Base-by-base conservation (phyloP, 2,329 filamentous ascomycete species). In the Penicillium olsonii region DNA sequence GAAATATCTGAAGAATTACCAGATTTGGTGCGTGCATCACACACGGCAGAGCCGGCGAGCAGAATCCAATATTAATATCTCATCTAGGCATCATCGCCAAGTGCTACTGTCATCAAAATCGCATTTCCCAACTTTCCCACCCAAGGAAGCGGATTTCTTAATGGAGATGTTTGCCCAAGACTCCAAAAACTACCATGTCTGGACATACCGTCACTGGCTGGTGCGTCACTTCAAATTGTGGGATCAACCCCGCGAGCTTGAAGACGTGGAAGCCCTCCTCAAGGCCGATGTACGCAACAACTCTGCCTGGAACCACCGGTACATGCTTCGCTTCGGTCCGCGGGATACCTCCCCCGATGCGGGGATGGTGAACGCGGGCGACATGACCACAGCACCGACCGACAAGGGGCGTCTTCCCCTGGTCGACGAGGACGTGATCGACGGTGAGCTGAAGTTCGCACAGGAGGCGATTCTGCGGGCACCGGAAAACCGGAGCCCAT, bases 141-240 rank as follows among this genome's bases (percentile, higher is more conserved):
- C 77, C 4, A 82, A 81, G 3, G 94, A 99, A 73, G 78, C 80
- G 17, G 78, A 78, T 12, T 97, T 97, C 69, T 81, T 96, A 52
- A 81, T 79, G 51, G 73, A 79, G 39, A 97, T 99, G 82, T 85
- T 99, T 46, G 81, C 80, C 34, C 81, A 88, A 61, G 94, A 99
- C 68, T 84, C 87, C 42, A 99, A 99, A 75, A 99, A 99, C 76
- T 97, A 99, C 70, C 94, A 99, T 68, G 94, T 97, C 40, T 99
- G 94, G 94, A 90, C 87, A 47, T 99, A 97, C 75, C 82, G 94
- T 50, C 90, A 96, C 68, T 78, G 86, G 84, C 68, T 87, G 75
- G 78, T 96, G 71, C 80, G 83, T 57, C 75, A 81, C 42, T 84
- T 87, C 69, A 69, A 70, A 42, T 72, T 84, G 38, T 84, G 79